Evolutionary conservation across 495 filamentous ascomycete genomes (phyloP).

Genomic region (Xylaria nigripes): DNA sequence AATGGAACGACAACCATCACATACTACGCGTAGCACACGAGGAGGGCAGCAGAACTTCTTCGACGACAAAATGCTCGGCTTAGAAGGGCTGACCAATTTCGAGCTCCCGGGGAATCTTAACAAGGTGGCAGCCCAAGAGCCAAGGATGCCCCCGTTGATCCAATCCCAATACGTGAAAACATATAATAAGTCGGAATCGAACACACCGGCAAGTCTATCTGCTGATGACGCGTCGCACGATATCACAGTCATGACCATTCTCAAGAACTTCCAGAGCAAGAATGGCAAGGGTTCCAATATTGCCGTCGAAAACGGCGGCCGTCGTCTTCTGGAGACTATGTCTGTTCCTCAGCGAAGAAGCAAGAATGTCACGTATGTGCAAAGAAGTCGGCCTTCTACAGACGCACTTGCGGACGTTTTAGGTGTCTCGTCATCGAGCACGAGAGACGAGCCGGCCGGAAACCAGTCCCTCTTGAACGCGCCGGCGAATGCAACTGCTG

Average conservation of each 20-base stretch:
- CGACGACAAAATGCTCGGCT: conserved; percentile 43
- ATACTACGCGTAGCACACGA: conserved; percentile 65
- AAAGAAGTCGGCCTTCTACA: conserved; percentile 36
- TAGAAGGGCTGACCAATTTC: conserved; percentile 58
- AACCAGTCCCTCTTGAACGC: conserved; percentile 5
- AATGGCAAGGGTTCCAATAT: conserved; percentile 39
- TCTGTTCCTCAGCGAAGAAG: conserved; percentile 29
- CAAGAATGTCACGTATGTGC: conserved; percentile 32
- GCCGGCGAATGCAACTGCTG: conserved; percentile 20
- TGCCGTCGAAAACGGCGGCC: conserved; percentile 34
- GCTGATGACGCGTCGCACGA: conserved; percentile 54
- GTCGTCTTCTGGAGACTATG: conserved; percentile 36
- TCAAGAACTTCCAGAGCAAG: conserved; percentile 35
- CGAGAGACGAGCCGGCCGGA: conserved; percentile 19
- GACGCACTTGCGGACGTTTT: conserved; percentile 35
- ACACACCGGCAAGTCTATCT: conserved; percentile 43
- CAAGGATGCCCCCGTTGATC: conserved; percentile 56
- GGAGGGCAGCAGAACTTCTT: conserved; percentile 47
- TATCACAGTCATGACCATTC: conserved; percentile 46
- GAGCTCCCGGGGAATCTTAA: conserved; percentile 50
- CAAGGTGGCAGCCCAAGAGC: conserved; percentile 36
- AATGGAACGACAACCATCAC: conserved; percentile 67
- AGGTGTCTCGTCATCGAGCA: conserved; percentile 31
- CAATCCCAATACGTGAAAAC: conserved; percentile 43
- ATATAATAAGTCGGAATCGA: conserved; percentile 36